Percentiles rank a stretch among this genome's conserved stretches.
Evolutionary conservation across 495 filamentous ascomycete species (phyloP).

Genomic region (Penicillium coprophilum): DNA sequence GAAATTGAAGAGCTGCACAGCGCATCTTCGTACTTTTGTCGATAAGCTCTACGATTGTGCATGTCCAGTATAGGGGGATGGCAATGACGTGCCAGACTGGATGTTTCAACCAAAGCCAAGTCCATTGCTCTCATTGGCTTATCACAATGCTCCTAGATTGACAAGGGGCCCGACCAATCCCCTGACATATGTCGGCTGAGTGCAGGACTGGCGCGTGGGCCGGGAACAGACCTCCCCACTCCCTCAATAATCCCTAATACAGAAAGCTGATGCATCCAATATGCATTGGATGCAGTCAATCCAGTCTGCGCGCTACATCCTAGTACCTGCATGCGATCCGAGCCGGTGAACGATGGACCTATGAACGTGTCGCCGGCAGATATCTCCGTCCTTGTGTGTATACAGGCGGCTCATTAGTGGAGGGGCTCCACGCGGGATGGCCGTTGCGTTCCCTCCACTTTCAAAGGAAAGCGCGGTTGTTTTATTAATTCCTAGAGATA

Average conservation of each 20-base stretch:
- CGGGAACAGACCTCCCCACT: constrained; percentile 6
- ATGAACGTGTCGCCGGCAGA: constrained; percentile 21
- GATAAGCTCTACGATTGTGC: not conserved
- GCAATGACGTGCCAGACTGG: constrained; percentile 5
- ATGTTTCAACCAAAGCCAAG: constrained; percentile 1
- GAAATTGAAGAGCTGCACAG: constrained; percentile 1
- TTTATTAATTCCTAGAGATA: too few relatives aligned
- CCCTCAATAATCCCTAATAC: not conserved
- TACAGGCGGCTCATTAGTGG: constrained; percentile 1
- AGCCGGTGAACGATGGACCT: constrained; percentile 36
- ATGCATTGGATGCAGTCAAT: constrained; percentile 16
- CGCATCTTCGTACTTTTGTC: constrained; percentile 7
- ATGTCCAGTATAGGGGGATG: not conserved
- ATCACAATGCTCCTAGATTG: constrained; percentile 2
- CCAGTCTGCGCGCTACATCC: constrained; percentile 27
- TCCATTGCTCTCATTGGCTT: not conserved
- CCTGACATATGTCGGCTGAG: constrained; percentile 19
- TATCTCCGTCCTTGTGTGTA: constrained; percentile 21
- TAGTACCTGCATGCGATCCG: constrained; percentile 40
- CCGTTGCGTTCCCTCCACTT: constrained; percentile 7
- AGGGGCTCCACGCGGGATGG: constrained; percentile 22
- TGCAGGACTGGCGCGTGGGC: constrained; percentile 24
- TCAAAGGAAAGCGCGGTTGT: not conserved
- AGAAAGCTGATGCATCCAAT: constrained; percentile 12
- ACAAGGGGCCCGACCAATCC: constrained; percentile 11